Conservation (phyloP, 345 rosid genomes). For the Kernera saxatilis region DNA sequence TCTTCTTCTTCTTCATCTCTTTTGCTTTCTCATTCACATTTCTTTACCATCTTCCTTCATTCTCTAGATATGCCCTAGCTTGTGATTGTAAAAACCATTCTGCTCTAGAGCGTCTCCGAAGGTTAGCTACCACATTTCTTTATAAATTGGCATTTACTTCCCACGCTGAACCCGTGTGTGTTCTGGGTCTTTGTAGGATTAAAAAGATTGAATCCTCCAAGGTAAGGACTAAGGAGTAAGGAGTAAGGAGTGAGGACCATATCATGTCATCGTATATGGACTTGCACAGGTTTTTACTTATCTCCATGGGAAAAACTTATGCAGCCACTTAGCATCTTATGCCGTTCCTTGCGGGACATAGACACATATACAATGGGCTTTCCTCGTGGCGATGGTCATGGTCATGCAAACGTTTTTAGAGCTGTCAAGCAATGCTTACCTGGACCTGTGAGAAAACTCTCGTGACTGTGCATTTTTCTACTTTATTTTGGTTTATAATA, state of each 20-base stretch:
- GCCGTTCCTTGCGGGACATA: conserved; percentile 74
- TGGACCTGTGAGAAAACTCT: conserved; percentile 75
- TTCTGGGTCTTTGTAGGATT: conserved; percentile 46
- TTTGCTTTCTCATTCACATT: background rate
- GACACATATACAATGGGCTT: conserved; percentile 77
- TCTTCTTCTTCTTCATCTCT: background rate
- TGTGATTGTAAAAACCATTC: conserved; percentile 68
- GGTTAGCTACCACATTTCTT: too few relatives aligned
- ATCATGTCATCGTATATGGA: too few relatives aligned
- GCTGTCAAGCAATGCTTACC: conserved; percentile 91
- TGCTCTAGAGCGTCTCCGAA: conserved; percentile 87
- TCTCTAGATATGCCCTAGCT: conserved; percentile 61
- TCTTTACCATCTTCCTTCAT: background rate
- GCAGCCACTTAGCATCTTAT: conserved; percentile 96
- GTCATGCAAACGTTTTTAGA: conserved; percentile 82
- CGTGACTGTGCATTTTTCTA: background rate
- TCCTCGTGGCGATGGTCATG: conserved; percentile 81
- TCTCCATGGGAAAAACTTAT: background rate
- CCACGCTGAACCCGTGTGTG: too few relatives aligned
- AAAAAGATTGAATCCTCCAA: conserved; percentile 75
- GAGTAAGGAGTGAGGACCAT: too few relatives aligned
- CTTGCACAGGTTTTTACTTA: too few relatives aligned
- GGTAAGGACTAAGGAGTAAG: too few relatives aligned
- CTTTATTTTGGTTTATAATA: background rate
- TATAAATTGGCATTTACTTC: too few relatives aligned